Evolutionary conservation across 495 filamentous ascomycete genomes (phyloP).

Genomic region (Penicillium odoratum): DNA sequence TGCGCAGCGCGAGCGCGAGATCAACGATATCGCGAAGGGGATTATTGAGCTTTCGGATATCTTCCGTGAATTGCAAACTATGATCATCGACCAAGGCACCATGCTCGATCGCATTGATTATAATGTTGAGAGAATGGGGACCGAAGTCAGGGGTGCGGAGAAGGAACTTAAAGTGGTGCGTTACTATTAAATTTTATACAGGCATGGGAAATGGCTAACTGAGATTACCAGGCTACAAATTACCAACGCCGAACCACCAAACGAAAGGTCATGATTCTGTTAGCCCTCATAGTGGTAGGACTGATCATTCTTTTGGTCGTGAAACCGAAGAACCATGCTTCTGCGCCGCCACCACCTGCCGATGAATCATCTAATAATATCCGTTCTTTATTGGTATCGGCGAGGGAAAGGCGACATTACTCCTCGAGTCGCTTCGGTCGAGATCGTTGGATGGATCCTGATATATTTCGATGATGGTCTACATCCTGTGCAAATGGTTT

Average conservation of each 20-base stretch:
- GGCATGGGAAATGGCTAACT: background rate
- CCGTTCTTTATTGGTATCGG: slow-evolving; percentile 25
- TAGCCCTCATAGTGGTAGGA: slow-evolving; percentile 79
- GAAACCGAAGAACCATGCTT: slow-evolving; percentile 67
- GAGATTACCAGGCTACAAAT: slow-evolving; percentile 57
- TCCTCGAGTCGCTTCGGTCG: slow-evolving; percentile 26
- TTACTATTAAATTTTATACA: slow-evolving; percentile 6
- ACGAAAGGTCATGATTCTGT: slow-evolving; percentile 82
- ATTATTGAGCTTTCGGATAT: slow-evolving; percentile 96
- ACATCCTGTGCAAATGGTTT: slow-evolving; percentile 17
- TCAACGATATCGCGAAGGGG: slow-evolving; percentile 94
- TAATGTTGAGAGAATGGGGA: slow-evolving; percentile 90
- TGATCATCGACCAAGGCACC: slow-evolving; percentile 98
- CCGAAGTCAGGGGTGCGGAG: slow-evolving; percentile 85
- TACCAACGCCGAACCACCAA: slow-evolving; percentile 89
- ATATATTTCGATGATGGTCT: slow-evolving; percentile 38
- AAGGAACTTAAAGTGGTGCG: slow-evolving; percentile 84
- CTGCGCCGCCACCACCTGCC: slow-evolving; percentile 17
- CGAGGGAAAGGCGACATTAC: slow-evolving; percentile 24
- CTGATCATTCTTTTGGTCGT: slow-evolving; percentile 83
- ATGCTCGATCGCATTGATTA: slow-evolving; percentile 98
- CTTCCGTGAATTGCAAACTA: slow-evolving; percentile 90
- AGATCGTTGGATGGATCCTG: slow-evolving; percentile 42
- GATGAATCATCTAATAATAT: slow-evolving; percentile 31
- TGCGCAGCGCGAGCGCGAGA: slow-evolving; percentile 91